These are phyloP conservation scores for Primulina tabacum DNA, from an alignment of 257 asterid genomes.

Conservation along the genomic window DNA sequence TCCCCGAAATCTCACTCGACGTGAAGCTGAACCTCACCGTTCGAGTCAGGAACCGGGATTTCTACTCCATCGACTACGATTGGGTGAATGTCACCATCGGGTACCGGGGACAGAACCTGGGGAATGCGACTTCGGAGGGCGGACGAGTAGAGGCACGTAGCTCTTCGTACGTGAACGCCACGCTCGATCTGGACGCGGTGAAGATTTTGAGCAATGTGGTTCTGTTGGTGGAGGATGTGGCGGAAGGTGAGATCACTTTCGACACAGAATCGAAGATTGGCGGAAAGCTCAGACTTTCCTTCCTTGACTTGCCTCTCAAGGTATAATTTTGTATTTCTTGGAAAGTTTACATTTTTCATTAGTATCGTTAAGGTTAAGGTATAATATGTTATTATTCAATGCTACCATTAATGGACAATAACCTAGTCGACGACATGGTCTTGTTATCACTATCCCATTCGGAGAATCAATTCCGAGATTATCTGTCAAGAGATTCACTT, in stretches of 20 bases:
- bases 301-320: constrained; percentile 64
- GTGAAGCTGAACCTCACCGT: constrained; percentile 58
- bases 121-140: constrained; percentile 50
- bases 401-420: too few species aligned
- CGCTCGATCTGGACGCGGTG: constrained; percentile 61
- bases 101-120: constrained; percentile 76
- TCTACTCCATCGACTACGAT: constrained; percentile 59
- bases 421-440: too few species aligned
- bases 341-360: neutral
- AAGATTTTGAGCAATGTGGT: constrained; percentile 59
- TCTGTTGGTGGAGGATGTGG: constrained; percentile 65
- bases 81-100: constrained; percentile 48
- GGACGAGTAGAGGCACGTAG: constrained; percentile 58
- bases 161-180: constrained; percentile 67
- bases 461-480: too few species aligned
- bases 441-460: too few species aligned
- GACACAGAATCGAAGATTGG: constrained; percentile 61
- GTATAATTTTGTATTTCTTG: constrained; percentile 28
- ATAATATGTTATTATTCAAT: too few species aligned
- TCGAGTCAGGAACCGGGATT: constrained; percentile 56
- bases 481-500: too few species aligned
- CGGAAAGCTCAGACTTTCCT: constrained; percentile 54
- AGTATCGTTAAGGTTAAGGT: too few species aligned
- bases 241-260: constrained; percentile 56
- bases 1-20: constrained; percentile 57